phyloP scores from a whole-genome alignment of 2,329 filamentous ascomycete species.

The Tympanopsis confertula region DNA sequence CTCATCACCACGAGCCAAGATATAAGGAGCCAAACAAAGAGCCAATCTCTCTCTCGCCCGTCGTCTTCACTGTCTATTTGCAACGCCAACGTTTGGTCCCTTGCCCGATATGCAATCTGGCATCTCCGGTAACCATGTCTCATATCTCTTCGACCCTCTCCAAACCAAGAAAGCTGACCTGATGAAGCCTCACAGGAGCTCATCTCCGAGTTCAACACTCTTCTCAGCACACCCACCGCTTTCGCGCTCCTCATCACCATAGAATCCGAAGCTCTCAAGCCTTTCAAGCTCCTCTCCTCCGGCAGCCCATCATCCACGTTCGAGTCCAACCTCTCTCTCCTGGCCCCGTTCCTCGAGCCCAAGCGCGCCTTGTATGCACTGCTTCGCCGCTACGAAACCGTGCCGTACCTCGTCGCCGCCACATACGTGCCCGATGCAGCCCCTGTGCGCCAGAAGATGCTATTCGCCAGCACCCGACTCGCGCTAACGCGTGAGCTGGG shows the following conservation, averaged over 20 bases:
- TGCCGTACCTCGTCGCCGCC: constrained; percentile 52
- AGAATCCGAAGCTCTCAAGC: constrained; percentile 53
- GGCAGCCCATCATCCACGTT: constrained; percentile 41
- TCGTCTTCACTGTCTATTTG: no score
- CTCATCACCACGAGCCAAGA: no score
- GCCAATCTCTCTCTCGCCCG: no score
- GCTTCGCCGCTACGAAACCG: constrained; percentile 51
- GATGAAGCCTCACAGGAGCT: constrained; percentile 77
- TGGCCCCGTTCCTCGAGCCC: constrained; percentile 52
- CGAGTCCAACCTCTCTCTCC: constrained; percentile 46
- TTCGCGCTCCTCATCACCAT: constrained; percentile 67
- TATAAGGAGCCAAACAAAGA: no score
- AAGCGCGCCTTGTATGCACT: constrained; percentile 64
- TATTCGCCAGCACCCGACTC: constrained; percentile 68
- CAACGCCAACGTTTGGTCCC: no score
- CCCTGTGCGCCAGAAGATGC: constrained; percentile 75
- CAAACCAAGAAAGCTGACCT: no score
- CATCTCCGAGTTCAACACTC: constrained; percentile 56
- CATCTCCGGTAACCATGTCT: no score
- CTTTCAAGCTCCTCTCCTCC: constrained; percentile 37
- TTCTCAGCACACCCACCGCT: constrained; percentile 48
- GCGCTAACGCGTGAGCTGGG: constrained; percentile 68
- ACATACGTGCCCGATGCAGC: constrained; percentile 72
- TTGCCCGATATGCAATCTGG: no score
- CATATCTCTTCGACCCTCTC: no score